Base-by-base conservation (phyloP, 768 basidiomycete species). In the Suillus spraguei region DNA sequence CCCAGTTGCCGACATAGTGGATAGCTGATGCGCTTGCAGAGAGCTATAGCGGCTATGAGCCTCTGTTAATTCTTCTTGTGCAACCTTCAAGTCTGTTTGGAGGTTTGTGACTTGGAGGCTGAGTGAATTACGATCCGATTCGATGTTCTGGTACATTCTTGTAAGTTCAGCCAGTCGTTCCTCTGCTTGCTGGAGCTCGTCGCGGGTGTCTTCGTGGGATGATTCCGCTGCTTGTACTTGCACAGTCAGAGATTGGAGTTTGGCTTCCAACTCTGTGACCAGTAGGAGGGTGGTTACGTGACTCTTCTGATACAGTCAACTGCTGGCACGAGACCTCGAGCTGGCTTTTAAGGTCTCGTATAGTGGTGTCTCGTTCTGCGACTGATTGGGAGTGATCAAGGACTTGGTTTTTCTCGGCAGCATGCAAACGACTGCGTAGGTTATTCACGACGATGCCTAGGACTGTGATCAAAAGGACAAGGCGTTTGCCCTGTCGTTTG, bases 21-120 rank as follows among this genome's bases (percentile, higher is more conserved):
- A 83, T 17, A 92, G 80, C 67, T 91, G 90, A 62, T 89, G 84
- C 69, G 83, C 81, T 70, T 90, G 88, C 16, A 91, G 83, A 52
- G 74, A 72, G 63, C 79, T 83, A 64, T 90, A 90, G 2, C 88
- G 86, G 59, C 71, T 77, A 74, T 91, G 88, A 0, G 85, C 83
- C 28, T 82, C 81, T 2, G 72, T 72, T 3, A 91, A 76, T 49
- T 88, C 87, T 28, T 82, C 75, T 64, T 85, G 85, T 8, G 80
- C 83, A 35, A 67, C 67, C 8, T 78, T 72, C 16, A 92, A 78
- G 65, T 92, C 91, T 41, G 78, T 73, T 55, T 82, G 81, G n/a
- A 91, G 74, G 62, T 91, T 89, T 4, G 82, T 79, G 39, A 89
- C 75, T 69, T 89, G 87, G 13, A 90, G 80, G n/a, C 78, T 75